Conservation (phyloP, 176 grass and related monocot species). For the Guadua angustifolia region DNA sequence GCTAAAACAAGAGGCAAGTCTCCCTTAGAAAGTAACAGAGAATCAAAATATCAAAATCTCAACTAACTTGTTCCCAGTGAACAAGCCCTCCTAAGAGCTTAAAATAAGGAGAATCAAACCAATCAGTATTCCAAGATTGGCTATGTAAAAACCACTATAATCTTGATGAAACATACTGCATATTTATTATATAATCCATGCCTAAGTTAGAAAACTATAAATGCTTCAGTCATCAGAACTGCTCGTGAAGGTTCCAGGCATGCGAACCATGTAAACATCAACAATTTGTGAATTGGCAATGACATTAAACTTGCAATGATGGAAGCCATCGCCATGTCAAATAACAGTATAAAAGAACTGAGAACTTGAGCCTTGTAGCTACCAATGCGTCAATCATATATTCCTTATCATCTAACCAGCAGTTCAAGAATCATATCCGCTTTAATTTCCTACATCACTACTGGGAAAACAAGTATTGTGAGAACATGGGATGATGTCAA, state of each 20-base stretch:
- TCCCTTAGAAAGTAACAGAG: slow-evolving; percentile 42
- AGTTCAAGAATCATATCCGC: neutral
- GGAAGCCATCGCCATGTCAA: slow-evolving; percentile 28
- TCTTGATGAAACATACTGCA: slow-evolving; percentile 32
- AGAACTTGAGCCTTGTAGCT: neutral
- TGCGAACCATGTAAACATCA: slow-evolving; percentile 7
- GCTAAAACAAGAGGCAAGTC: slow-evolving; percentile 33
- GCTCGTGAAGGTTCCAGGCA: slow-evolving; percentile 26
- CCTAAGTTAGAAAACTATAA: slow-evolving; percentile 37
- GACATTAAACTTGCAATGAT: slow-evolving; percentile 35
- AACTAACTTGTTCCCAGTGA: slow-evolving; percentile 38
- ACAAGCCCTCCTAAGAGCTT: slow-evolving; percentile 9
- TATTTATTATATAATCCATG: slow-evolving; percentile 2
- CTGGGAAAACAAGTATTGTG: neutral
- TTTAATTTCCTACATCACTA: neutral
- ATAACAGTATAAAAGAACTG: neutral
- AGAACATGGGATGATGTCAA: neutral
- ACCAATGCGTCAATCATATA: neutral
- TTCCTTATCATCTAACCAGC: neutral
- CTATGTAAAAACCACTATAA: slow-evolving; percentile 20
- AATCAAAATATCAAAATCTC: slow-evolving; percentile 41
- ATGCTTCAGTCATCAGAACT: slow-evolving; percentile 26
- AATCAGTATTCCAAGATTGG: slow-evolving; percentile 24
- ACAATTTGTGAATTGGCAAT: slow-evolving; percentile 9
- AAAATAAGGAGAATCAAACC: slow-evolving; percentile 16